These are phyloP conservation scores for Pleurotus platypus DNA, from an alignment of 768 basidiomycete species.

Conservation along the genomic window DNA sequence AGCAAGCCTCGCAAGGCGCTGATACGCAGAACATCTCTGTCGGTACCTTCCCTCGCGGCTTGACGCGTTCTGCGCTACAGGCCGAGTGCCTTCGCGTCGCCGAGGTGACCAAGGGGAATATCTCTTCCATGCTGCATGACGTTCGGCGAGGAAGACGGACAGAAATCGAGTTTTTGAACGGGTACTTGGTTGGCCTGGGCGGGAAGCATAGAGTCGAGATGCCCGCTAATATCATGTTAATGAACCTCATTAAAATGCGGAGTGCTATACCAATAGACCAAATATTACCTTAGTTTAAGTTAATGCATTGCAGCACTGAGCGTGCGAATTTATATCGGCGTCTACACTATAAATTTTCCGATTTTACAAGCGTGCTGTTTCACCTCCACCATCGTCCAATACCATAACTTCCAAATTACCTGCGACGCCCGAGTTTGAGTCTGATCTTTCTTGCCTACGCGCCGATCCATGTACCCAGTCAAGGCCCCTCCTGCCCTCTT, in stretches of 20 bases:
- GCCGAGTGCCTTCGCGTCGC: constrained; percentile 59
- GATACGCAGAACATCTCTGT: constrained; percentile 21
- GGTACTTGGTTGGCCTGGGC: constrained; percentile 70
- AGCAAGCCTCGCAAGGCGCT: constrained; percentile 24
- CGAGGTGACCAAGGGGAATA: constrained; percentile 55
- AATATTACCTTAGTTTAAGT: neutral
- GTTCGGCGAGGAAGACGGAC: constrained; percentile 57
- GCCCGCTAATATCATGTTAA: constrained; percentile 49
- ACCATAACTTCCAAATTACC: too few relatives aligned
- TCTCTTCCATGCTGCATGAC: constrained; percentile 83
- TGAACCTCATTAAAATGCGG: constrained; percentile 59
- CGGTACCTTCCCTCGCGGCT: constrained; percentile 40
- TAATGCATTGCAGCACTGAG: neutral
- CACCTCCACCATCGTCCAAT: too few relatives aligned
- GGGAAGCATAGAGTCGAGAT: constrained; percentile 50
- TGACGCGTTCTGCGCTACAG: constrained; percentile 44
- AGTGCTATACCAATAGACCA: constrained; percentile 52
- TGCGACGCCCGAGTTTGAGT: too few relatives aligned
- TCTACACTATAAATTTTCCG: neutral
- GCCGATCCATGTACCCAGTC: constrained; percentile 3
- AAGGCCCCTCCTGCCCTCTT: constrained; percentile 7
- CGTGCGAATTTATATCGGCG: neutral
- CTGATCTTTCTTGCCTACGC: constrained; percentile 12
- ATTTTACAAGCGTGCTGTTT: neutral
- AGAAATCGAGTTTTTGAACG: constrained; percentile 84